A percentile compares a stretch with the other conserved stretches of the same genome.
Conservation (phyloP, 352 stramenopile genomes). For the Pythium rishiriense region DNA sequence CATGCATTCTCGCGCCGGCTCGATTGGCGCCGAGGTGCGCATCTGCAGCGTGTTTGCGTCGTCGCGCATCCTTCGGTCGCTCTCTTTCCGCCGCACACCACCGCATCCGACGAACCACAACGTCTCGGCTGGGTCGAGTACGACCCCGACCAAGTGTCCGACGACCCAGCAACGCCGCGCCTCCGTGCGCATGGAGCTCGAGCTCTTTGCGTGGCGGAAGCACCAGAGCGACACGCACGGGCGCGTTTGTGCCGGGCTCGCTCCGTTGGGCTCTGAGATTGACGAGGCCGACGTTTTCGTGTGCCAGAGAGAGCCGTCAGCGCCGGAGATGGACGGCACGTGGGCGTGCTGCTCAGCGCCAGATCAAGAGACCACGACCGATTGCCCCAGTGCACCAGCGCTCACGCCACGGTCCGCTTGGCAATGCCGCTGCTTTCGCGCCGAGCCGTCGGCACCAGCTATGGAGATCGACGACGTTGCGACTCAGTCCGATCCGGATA, state of each 20-base stretch:
- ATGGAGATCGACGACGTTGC: neutral
- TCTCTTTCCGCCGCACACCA: neutral
- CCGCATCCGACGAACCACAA: too few species aligned
- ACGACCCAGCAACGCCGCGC: too few species aligned
- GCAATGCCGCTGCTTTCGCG: neutral
- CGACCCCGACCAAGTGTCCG: too few species aligned
- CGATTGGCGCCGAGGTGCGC: neutral
- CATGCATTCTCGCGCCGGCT: neutral
- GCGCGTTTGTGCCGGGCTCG: neutral
- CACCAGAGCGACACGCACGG: neutral
- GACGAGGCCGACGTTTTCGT: too few species aligned
- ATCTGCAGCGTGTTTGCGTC: neutral
- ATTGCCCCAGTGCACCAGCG: neutral
- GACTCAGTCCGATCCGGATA: too few species aligned
- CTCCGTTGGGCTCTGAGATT: too few species aligned
- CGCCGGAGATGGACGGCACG: neutral
- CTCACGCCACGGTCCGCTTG: neutral
- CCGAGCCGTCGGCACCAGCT: neutral
- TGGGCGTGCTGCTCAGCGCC: neutral
- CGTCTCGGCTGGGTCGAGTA: too few species aligned
- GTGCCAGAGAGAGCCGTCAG: neutral
- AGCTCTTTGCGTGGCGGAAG: neutral
- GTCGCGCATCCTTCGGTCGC: neutral
- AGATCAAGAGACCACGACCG: neutral
- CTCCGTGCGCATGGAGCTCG: neutral